These are phyloP conservation scores for Hypomontagnella monticulosa DNA, from an alignment of 495 filamentous ascomycete genomes.

Conservation along the genomic window DNA sequence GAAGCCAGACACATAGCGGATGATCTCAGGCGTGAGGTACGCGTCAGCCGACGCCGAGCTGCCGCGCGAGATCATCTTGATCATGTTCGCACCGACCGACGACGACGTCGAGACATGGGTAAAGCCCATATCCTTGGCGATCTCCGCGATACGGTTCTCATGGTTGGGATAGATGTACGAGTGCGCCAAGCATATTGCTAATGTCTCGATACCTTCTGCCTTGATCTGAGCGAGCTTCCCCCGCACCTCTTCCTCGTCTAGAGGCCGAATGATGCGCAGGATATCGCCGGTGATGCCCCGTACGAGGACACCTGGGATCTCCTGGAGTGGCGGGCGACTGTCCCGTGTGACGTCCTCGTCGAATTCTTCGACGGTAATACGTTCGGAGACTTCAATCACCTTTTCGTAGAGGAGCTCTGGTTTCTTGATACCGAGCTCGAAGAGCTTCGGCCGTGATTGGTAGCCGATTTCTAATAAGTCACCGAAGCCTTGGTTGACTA, in stretches of 20 bases:
- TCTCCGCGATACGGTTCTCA: slow-evolving; percentile 65
- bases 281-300: slow-evolving; percentile 60
- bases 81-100: slow-evolving; percentile 81
- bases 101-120: slow-evolving; percentile 75
- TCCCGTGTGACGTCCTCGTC: slow-evolving; percentile 76
- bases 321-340: slow-evolving; percentile 32
- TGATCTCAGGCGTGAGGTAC: slow-evolving; percentile 94
- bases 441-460: slow-evolving; percentile 82
- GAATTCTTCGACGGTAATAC: slow-evolving; percentile 88
- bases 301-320: slow-evolving; percentile 33
- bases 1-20: slow-evolving; percentile 93
- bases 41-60: slow-evolving; percentile 89
- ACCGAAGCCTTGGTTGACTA: slow-evolving; percentile 92
- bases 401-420: slow-evolving; percentile 79
- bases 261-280: slow-evolving; percentile 31
- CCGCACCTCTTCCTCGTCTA: slow-evolving; percentile 60
- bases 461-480: slow-evolving; percentile 91
- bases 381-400: slow-evolving; percentile 82
- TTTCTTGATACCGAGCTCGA: slow-evolving; percentile 80
- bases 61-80: slow-evolving; percentile 84
- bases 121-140: slow-evolving; percentile 79
- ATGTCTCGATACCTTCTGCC: slow-evolving; percentile 53
- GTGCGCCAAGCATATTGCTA: slow-evolving; percentile 84
- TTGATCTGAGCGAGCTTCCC: slow-evolving; percentile 64
- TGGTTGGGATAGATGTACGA: slow-evolving; percentile 82